Evolutionary conservation across 2,329 filamentous ascomycete species (phyloP).

Genomic region (Fusarium nanum): DNA sequence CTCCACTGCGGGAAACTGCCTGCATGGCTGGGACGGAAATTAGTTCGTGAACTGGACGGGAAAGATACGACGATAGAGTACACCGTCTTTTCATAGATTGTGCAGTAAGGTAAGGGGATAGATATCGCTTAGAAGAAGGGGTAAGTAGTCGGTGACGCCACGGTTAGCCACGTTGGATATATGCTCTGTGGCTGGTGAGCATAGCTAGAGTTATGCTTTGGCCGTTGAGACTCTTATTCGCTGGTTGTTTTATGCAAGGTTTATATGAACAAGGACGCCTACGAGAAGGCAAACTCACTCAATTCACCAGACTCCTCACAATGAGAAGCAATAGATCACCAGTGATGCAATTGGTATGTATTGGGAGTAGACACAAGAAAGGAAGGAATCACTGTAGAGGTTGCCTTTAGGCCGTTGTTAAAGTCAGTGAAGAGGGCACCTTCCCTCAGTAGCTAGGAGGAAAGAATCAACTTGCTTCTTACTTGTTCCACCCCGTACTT

Average conservation of each 20-base stretch:
- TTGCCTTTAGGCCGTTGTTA: not conserved
- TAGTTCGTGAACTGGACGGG: constrained; percentile 3
- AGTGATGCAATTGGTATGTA: not conserved
- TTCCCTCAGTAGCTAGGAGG: not conserved
- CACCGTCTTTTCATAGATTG: constrained; percentile 39
- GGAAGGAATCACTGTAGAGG: not conserved
- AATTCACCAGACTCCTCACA: not conserved
- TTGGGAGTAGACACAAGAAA: not conserved
- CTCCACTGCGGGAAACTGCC: constrained; percentile 18
- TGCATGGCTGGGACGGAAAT: constrained; percentile 33
- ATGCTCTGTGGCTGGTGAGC: not conserved
- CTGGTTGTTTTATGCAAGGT: not conserved
- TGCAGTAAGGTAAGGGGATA: not conserved
- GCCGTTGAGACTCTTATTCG: constrained; percentile 5
- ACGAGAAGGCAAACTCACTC: not conserved
- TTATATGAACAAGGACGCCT: not conserved
- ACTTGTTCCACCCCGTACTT: not conserved
- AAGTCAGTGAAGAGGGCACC: not conserved
- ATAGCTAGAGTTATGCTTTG: not conserved
- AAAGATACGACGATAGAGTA: not conserved
- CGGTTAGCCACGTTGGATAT: constrained; percentile 13
- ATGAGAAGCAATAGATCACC: not conserved
- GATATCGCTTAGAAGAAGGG: constrained; percentile 10
- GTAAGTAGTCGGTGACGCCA: constrained; percentile 15
- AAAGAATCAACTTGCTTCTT: not conserved